phyloP scores from a whole-genome alignment of 169 alveolate genomes.

The Plasmodium gallinaceum region DNA sequence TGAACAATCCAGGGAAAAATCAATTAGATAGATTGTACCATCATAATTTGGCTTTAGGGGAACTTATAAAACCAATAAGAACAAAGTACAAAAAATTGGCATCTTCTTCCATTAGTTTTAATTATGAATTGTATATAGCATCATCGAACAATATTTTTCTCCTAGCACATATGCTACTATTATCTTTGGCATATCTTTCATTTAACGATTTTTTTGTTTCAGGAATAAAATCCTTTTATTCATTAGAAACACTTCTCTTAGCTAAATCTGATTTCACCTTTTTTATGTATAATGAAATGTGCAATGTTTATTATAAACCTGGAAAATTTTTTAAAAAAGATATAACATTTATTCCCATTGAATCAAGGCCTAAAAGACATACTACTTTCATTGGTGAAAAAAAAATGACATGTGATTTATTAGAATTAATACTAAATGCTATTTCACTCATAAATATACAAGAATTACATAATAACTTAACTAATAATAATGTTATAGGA shows the following conservation, averaged over 20 bases:
- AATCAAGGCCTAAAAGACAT: constrained; percentile 44
- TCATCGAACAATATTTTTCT: constrained; percentile 48
- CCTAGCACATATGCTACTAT: constrained; percentile 48
- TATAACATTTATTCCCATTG: constrained; percentile 62
- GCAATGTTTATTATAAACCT: constrained; percentile 56
- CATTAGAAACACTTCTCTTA: constrained; percentile 39
- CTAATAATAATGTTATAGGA: constrained; percentile 23
- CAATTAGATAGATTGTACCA: constrained; percentile 51
- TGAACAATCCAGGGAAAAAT: constrained; percentile 44
- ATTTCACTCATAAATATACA: constrained; percentile 19
- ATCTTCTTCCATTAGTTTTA: constrained; percentile 24
- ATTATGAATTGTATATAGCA: constrained; percentile 44
- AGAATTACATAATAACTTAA: constrained; percentile 38
- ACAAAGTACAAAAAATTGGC: constrained; percentile 21
- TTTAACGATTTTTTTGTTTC: constrained; percentile 27
- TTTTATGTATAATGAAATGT: constrained; percentile 72
- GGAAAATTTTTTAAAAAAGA: constrained; percentile 30
- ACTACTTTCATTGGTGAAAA: constrained; percentile 58
- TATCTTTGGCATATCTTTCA: constrained; percentile 71
- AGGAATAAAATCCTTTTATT: constrained; percentile 57
- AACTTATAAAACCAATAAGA: constrained; percentile 51
- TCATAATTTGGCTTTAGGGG: constrained; percentile 56
- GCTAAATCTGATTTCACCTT: constrained; percentile 62
- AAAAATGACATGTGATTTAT: constrained; percentile 38
- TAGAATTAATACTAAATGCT: constrained; percentile 64